These are phyloP conservation scores for Aspergillus bombycis DNA, from an alignment of 2,329 filamentous ascomycete species.

Conservation along the genomic window DNA sequence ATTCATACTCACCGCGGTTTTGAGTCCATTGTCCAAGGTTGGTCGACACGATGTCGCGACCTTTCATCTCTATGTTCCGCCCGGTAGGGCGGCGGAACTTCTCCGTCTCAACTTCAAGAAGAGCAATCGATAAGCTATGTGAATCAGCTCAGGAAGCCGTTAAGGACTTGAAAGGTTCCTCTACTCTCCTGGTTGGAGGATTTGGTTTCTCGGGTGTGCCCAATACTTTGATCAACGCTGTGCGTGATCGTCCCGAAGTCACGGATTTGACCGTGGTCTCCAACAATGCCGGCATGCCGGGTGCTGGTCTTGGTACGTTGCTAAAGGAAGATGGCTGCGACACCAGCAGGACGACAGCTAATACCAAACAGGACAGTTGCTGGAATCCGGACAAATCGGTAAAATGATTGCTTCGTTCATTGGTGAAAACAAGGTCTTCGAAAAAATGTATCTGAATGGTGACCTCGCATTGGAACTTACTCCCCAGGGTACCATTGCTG, in stretches of 20 bases:
- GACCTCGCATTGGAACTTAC: constrained; percentile 85
- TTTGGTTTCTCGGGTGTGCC: constrained; percentile 72
- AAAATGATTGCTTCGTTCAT: constrained; percentile 77
- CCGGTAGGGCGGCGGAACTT: constrained; percentile 58
- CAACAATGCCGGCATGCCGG: constrained; percentile 77
- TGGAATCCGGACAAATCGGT: constrained; percentile 71
- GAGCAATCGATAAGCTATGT: constrained; percentile 75
- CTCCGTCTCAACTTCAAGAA: constrained; percentile 64
- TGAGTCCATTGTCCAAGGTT: constrained; percentile 17
- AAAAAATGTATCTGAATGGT: constrained; percentile 83
- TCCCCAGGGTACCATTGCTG: constrained; percentile 85
- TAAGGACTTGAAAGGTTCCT: constrained; percentile 70
- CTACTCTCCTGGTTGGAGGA: constrained; percentile 72
- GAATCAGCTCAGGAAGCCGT: constrained; percentile 71
- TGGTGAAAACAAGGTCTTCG: constrained; percentile 82
- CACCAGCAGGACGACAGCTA: not conserved
- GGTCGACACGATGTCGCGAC: constrained; percentile 31
- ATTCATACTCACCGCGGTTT: constrained; percentile 1
- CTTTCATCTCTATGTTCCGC: constrained; percentile 35
- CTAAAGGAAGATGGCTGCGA: not conserved
- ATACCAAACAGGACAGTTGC: constrained; percentile 60
- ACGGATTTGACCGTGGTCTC: constrained; percentile 74
- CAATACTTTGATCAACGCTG: constrained; percentile 60
- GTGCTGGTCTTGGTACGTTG: constrained; percentile 67
- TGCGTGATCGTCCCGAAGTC: constrained; percentile 62